Evolutionary conservation across 768 basidiomycete species (phyloP), one percentile per base, ranked within the genome.

Genomic region (Hortiboletus campestris): DNA sequence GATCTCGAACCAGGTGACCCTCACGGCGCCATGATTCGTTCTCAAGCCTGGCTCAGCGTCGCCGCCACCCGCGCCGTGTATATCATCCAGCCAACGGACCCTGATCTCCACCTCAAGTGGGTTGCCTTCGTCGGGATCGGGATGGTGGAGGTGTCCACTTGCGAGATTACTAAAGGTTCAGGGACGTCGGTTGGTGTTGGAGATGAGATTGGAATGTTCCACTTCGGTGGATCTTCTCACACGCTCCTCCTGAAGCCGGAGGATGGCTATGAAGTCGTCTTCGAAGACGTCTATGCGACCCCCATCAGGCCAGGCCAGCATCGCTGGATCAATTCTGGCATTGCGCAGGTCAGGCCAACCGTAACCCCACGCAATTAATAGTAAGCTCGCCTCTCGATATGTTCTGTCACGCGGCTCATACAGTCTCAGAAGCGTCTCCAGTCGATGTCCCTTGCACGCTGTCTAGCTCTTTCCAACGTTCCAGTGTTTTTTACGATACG

Each of bases 151-250:
- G 81, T 85, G 10, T 85, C 82, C 34, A 51, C 41, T 1, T 40
- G 49, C 19, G 29, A 32, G 0, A 8, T 40, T 9, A 34, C 32
- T 14, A 34, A 34, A 31, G 4, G 8, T 25, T 49, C 3, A 12
- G n/a, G n/a, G 9, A 4, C 2, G n/a, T n/a, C n/a, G 19, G 49
- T 50, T 28, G 12, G 11, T 9, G 29, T 11, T 13, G 49, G 49
- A 22, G 40, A 51, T 0, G 19, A 51, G 20, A 4, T 82, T 0
- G 85, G 84, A 53, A 76, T 73, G 77, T 82, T 85, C 76, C 83
- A 84, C 63, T 84, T 83, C 67, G 83, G 82, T 8, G 84, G 83
- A 6, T 84, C 80, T n/a, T 74, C 78, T 3, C 75, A 79, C 50
- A 67, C 70, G 46, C 59, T 78, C 46, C 52, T 81, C 40, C 80